Base-by-base conservation (phyloP, 2,329 filamentous ascomycete species). In the Ophiostoma fasciatum region DNA sequence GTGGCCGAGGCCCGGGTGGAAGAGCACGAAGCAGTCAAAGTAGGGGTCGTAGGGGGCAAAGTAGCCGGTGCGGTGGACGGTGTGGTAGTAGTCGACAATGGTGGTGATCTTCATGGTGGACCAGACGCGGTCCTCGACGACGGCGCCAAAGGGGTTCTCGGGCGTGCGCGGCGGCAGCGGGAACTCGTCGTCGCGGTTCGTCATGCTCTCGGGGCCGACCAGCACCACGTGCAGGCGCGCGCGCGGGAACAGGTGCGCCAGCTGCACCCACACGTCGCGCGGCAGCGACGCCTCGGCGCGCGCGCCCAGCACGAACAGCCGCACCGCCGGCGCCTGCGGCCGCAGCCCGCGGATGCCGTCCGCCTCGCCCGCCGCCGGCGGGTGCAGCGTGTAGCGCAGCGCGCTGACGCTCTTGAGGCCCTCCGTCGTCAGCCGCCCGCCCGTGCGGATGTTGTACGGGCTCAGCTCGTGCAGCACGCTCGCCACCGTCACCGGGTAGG, bases 1-100 rank as follows among this genome's bases (percentile, higher is more conserved):
- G 56, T 98, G 90, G 11, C 90, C 92, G 14, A 98, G 70, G 8
- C 92, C 92, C 0, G 92, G 92, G 52, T 98, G 92, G 67, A 96
- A 98, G 35, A 94, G 71, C 50, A 98, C 77, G 53, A 98, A 94
- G 57, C 82, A 90, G 63, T 98, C 90, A 56, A 98, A 94, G 62
- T 98, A 98, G 1, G 90, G 90, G 53, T 98, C 90, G 53, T 92
- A 94, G 0, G 92, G 90, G 39, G 82, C 75, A 61, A 96, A 98
- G 53, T 87, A 72, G 32, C 84, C 80, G 0, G 88, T 82, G 54
- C 85, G 75, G 61, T 98, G 88, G 48, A 98, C 73, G 3, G 83
- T 96, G 59, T 98, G 88, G 63, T 92, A 98, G 62, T 98, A 94
- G 49, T 98, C 90, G 35, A 96, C 88, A 51, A 87, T 94, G 1